Percentiles rank a stretch among this genome's conserved stretches.
phyloP scores from a whole-genome alignment of 371 early-diverging fungal species.

The Blastocladiella emersonii region DNA sequence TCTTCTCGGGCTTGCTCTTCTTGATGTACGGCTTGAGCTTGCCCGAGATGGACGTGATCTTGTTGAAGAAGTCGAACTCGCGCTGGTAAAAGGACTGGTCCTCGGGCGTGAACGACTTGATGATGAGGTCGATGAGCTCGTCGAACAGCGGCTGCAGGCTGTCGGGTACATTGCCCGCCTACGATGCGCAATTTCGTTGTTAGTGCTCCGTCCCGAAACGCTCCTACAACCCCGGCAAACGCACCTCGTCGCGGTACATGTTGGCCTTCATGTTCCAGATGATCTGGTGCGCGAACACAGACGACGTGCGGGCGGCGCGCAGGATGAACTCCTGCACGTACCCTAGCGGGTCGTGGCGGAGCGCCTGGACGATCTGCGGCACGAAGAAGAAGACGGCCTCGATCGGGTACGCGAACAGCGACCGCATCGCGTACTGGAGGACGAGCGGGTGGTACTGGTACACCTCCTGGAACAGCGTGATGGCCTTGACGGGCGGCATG shows the following conservation, averaged over 20 bases:
- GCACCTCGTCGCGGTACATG: conserved; percentile 77
- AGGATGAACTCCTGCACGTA: conserved; percentile 88
- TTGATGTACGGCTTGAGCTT: conserved; percentile 90
- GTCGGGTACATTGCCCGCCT: conserved; percentile 34
- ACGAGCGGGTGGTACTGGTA: conserved; percentile 65
- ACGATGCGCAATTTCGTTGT: conserved; percentile 14
- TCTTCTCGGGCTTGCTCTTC: conserved; percentile 87
- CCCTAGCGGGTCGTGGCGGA: conserved; percentile 73
- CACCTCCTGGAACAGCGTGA: conserved; percentile 44
- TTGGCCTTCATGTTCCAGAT: conserved; percentile 99
- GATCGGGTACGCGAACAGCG: conserved; percentile 74
- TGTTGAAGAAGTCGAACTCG: conserved; percentile 87
- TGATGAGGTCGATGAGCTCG: conserved; percentile 64
- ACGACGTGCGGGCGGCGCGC: conserved; percentile 78
- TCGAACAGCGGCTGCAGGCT: conserved; percentile 78
- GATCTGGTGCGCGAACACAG: conserved; percentile 96
- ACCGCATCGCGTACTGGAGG: conserved; percentile 85
- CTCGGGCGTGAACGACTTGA: conserved; percentile 56
- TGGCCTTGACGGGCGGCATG: conserved; percentile 83
- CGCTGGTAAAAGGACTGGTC: conserved; percentile 83
- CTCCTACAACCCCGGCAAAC: too few species aligned
- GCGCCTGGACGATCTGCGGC: conserved; percentile 96
- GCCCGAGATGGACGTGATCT: conserved; percentile 93
- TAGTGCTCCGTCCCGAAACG: background rate
- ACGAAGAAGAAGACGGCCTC: conserved; percentile 94